A percentile compares a stretch with the other conserved stretches of the same genome.
Conservation (phyloP, 106 monocot species). For the Dendrobium huoshanense region DNA sequence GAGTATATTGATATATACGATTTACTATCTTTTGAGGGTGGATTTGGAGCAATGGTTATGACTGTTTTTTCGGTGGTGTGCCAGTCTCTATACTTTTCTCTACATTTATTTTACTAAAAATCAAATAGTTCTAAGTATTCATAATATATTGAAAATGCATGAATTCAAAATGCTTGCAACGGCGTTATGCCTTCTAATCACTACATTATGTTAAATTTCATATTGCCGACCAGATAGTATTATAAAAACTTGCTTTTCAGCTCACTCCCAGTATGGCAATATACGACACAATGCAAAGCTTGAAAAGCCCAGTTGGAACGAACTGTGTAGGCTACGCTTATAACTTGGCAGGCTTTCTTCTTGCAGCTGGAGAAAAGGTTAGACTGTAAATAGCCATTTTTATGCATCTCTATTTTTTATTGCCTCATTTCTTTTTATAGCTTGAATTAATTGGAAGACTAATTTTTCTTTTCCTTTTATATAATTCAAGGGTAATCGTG, state of each 20-base stretch:
- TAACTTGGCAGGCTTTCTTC: conserved; percentile 90
- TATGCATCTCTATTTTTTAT: not conserved
- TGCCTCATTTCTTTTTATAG: not conserved
- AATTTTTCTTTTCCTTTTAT: conserved; percentile 1
- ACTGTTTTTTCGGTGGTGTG: too few relatives aligned
- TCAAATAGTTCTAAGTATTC: too few relatives aligned
- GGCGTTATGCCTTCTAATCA: not conserved
- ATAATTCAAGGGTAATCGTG: conserved; percentile 64
- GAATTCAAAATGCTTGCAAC: too few relatives aligned
- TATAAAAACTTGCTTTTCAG: conserved; percentile 31
- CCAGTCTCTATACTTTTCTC: too few relatives aligned
- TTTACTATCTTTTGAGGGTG: too few relatives aligned
- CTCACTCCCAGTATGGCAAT: conserved; percentile 87
- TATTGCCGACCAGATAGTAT: not conserved
- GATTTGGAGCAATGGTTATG: too few relatives aligned
- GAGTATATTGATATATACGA: too few relatives aligned
- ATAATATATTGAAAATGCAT: too few relatives aligned
- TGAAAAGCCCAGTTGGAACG: conserved; percentile 75
- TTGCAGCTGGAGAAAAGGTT: conserved; percentile 98
- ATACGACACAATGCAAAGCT: conserved; percentile 93
- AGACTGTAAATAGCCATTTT: not conserved
- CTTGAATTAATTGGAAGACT: not conserved
- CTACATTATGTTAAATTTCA: not conserved
- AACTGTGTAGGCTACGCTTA: conserved; percentile 91
- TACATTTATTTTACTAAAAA: too few relatives aligned